A percentile compares a stretch with the other conserved stretches of the same genome.
phyloP scores from a whole-genome alignment of 306 rosid species.

The Betula pendula region DNA sequence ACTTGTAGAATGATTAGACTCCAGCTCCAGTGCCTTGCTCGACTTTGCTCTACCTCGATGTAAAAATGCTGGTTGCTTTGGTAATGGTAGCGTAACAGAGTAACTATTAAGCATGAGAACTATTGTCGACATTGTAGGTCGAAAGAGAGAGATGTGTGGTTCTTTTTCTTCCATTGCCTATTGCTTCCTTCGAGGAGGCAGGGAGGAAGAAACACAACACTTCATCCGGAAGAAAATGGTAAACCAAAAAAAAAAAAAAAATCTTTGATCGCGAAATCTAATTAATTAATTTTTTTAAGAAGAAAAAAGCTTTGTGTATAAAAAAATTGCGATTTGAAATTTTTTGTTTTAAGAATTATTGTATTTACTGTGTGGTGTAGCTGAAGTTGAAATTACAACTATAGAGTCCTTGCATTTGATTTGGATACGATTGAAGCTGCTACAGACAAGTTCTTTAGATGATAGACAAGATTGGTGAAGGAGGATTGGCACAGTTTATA shows the following conservation, averaged over 20 bases:
- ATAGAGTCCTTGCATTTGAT: constrained; percentile 23
- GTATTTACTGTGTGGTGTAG: constrained; percentile 7
- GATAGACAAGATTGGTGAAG: neutral
- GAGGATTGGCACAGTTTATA: too few relatives aligned
- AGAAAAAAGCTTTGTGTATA: too few relatives aligned
- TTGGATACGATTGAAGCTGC: constrained; percentile 9
- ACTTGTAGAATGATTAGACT: neutral
- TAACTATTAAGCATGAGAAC: constrained; percentile 22
- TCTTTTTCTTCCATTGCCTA: constrained; percentile 19
- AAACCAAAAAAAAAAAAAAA: neutral
- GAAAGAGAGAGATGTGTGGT: too few relatives aligned
- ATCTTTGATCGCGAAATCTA: neutral
- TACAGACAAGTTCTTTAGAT: neutral
- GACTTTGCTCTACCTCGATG: neutral
- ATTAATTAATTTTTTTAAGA: neutral
- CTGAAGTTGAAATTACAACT: constrained; percentile 11
- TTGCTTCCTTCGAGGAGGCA: constrained; percentile 22
- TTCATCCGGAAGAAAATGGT: constrained; percentile 29
- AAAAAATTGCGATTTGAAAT: too few relatives aligned
- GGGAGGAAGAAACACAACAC: constrained; percentile 18
- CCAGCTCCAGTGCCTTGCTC: neutral
- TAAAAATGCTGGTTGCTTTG: neutral
- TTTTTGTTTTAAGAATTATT: neutral
- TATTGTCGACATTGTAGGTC: constrained; percentile 32
- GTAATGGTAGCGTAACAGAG: neutral